Conservation (phyloP, 495 filamentous ascomycete genomes). For the Penicillium ochrochloron region DNA sequence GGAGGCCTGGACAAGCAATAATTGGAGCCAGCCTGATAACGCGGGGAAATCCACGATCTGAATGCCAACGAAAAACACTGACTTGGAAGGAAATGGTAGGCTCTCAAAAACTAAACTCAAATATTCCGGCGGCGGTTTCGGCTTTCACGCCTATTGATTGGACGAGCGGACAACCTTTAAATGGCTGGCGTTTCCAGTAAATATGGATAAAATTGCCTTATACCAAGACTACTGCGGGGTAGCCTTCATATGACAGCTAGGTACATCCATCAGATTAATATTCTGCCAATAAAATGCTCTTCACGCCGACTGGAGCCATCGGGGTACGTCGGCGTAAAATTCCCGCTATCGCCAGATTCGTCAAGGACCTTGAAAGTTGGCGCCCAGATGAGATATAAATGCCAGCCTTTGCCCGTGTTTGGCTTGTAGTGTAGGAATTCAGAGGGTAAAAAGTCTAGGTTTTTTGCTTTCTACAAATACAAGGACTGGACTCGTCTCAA, state of each 20-base stretch:
- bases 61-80: not conserved
- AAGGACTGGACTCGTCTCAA: not conserved
- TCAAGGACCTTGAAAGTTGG: not conserved
- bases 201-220: not conserved
- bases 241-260: not conserved
- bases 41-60: not conserved
- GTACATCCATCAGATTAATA: not conserved
- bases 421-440: not conserved
- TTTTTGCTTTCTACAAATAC: not conserved
- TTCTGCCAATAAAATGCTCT: not conserved
- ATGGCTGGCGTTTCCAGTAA: not conserved
- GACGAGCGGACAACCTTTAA: not conserved
- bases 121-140: not conserved
- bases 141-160: not conserved
- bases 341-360: not conserved
- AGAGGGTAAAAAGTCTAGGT: not conserved
- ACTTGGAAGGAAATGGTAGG: not conserved
- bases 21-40: not conserved
- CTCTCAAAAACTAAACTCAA: not conserved
- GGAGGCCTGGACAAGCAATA: not conserved
- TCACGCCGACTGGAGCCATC: not conserved
- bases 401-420: not conserved
- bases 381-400: not conserved
- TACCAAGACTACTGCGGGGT: not conserved
- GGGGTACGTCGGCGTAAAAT: not conserved